Conservation (phyloP, 176 grass and related monocot species). For the Aegilops sharonensis region DNA sequence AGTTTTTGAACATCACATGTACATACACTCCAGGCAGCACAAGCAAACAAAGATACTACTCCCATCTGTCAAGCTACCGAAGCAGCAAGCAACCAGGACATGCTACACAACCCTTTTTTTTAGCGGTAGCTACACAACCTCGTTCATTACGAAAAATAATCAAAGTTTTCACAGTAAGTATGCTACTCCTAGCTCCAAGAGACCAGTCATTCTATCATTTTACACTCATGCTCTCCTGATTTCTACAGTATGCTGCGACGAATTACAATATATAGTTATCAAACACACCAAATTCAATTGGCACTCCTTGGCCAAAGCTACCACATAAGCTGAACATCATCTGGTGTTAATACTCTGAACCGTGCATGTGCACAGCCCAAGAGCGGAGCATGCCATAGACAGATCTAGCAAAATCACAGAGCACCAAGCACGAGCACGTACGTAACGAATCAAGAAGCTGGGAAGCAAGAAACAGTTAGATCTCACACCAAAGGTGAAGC, state of each 20-base stretch:
- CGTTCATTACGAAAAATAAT: background rate
- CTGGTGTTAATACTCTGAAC: background rate
- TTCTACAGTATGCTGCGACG: background rate
- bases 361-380: background rate
- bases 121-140: background rate
- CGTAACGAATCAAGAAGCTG: background rate
- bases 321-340: background rate
- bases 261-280: background rate
- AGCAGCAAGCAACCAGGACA: conserved; percentile 21
- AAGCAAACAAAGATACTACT: conserved; percentile 28
- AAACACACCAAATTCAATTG: background rate
- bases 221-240: background rate
- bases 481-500: conserved; percentile 92
- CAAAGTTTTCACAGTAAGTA: background rate
- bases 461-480: conserved; percentile 42
- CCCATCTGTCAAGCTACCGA: conserved; percentile 25
- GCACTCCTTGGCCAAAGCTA: background rate
- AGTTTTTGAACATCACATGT: background rate
- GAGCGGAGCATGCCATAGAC: background rate
- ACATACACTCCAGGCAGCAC: conserved; percentile 1
- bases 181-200: background rate
- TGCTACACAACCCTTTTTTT: background rate
- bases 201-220: background rate
- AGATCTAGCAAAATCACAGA: conserved; percentile 17
- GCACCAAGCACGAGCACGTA: background rate